Evolutionary conservation across 139 green algal species (phyloP), one percentile per base, ranked within the genome.

Genomic region (Volvox reticuliferus): DNA sequence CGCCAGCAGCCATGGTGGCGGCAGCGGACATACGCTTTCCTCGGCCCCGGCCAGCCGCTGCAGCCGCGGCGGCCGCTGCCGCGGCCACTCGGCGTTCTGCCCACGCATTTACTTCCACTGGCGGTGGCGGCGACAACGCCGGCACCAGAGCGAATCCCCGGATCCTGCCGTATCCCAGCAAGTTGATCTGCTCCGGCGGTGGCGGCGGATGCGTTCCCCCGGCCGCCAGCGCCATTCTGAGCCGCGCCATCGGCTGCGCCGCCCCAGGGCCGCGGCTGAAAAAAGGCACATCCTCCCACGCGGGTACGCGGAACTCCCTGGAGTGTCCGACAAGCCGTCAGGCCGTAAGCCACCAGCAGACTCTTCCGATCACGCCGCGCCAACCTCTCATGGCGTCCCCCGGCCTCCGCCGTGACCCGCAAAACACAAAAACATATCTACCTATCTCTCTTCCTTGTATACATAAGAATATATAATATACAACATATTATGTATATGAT

Each of bases 271-370:
- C 50, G 2, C 63, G 79, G 17, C 19, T n/a, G 82, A 93, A 95
- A 1, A 55, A 65, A 28, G 90, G 90, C 19, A 94, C 75, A 76
- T 93, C 88, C 14, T 82, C 77, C 33, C 85, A 80, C 1, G 90
- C 82, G 0, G 91, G 92, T 36, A 96, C 87, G 14, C 90, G 90
- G 55, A 92, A 93, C 63, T 93, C 90, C 33, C 93, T 88, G 88
- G 0, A 55, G 44, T 35, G 65, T 44, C 55, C 13, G 13, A 20
- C 32, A 55, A 55, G 44, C 44, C 44, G 9, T 55, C 44, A 55
- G 44, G 44, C 44, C 44, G 44, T 55, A 14, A 55, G 44, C 44
- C 44, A 55, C 9, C 5, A 5, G 44, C 44, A 9, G 44, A 55
- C 5, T 9, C 44, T 55, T 55, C 9, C 44, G 9, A 55, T 55